Percentiles rank a stretch among this genome's conserved stretches.
Evolutionary conservation across 2,329 filamentous ascomycete species (phyloP).

Genomic region (Alternaria arbusti): DNA sequence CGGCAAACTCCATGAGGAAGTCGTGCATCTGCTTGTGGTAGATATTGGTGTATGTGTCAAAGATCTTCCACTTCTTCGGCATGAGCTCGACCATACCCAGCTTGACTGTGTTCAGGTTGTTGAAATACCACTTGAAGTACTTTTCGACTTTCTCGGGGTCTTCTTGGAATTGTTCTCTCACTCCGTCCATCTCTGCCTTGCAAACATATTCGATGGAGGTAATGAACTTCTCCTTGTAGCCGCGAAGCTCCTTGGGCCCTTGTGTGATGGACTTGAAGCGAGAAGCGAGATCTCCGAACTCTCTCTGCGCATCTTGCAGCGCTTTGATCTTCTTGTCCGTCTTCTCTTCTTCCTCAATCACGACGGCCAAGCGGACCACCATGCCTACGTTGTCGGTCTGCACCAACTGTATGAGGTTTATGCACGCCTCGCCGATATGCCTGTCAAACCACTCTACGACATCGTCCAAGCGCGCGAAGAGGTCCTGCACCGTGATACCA

Average conservation of each 20-base stretch:
- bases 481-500: constrained; percentile 81
- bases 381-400: constrained; percentile 85
- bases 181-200: constrained; percentile 74
- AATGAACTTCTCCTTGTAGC: constrained; percentile 96
- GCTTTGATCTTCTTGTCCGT: constrained; percentile 91
- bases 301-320: constrained; percentile 90
- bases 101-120: constrained; percentile 93
- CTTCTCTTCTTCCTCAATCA: constrained; percentile 96
- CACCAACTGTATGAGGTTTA: constrained; percentile 88
- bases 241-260: constrained; percentile 87
- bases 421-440: constrained; percentile 84
- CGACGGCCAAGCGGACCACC: constrained; percentile 87
- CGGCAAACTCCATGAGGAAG: constrained; percentile 81
- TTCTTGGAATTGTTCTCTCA: constrained; percentile 76
- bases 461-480: constrained; percentile 85
- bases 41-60: constrained; percentile 85
- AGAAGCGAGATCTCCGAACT: constrained; percentile 92
- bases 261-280: constrained; percentile 95
- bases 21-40: constrained; percentile 97
- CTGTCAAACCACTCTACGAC: constrained; percentile 95
- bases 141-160: constrained; percentile 86
- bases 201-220: constrained; percentile 77
- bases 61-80: constrained; percentile 96
- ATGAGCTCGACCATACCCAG: constrained; percentile 89
- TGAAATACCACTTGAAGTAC: constrained; percentile 94